Evolutionary conservation across 331 rosid genomes (phyloP).

Genomic region (Acacia concinna): DNA sequence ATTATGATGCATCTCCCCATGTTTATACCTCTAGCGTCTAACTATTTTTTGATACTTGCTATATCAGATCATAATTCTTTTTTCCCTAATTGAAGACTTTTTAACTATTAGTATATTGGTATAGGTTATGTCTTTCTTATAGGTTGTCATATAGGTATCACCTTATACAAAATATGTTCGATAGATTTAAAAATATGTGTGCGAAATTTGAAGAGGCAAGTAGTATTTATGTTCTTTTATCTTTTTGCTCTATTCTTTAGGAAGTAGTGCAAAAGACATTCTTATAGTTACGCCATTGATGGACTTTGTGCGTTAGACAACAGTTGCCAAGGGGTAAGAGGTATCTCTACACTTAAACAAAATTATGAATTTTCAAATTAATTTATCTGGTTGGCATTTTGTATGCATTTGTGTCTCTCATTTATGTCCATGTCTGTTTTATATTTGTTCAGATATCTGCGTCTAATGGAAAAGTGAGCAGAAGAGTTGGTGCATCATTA

Average conservation of each 20-base stretch:
- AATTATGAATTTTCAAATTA: neutral
- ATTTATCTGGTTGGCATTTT: neutral
- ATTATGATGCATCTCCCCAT: too few species aligned
- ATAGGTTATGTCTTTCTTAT: too few species aligned
- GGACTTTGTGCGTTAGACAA: conserved; percentile 66
- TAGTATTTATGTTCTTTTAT: neutral
- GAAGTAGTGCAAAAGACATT: conserved; percentile 45
- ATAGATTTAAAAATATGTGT: neutral
- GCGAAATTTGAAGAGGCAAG: neutral
- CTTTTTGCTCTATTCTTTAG: conserved; percentile 20
- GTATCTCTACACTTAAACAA: conserved; percentile 29
- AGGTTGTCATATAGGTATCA: too few species aligned
- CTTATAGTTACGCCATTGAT: conserved; percentile 57
- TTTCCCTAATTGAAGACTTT: too few species aligned
- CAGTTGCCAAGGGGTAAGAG: conserved; percentile 60
- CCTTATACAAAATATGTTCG: conserved; percentile 15
- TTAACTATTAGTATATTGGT: too few species aligned
- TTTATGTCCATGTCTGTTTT: conserved; percentile 6
- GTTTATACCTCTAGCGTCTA: too few species aligned
- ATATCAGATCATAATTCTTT: too few species aligned
- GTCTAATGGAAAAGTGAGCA: conserved; percentile 58
- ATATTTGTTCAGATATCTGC: conserved; percentile 44
- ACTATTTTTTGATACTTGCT: too few species aligned
- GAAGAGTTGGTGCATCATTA: conserved; percentile 46
- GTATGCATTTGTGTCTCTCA: neutral